Evolutionary conservation across 305 asterid genomes (phyloP), one percentile per base, ranked within the genome.

Genomic region (Rubia tinctorum): DNA sequence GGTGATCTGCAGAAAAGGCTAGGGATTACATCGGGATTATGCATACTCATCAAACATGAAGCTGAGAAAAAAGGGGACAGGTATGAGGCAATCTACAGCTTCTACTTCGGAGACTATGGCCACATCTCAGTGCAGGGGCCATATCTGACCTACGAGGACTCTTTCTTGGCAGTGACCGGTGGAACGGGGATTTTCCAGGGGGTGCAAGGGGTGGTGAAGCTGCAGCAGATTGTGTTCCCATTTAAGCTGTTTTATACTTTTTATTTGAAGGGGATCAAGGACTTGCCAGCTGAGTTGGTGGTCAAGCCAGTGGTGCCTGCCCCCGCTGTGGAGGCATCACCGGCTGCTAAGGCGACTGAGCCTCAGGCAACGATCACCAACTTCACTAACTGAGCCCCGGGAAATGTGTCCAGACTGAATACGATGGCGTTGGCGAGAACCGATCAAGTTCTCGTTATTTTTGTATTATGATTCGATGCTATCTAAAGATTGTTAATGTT

Each of bases 101-200:
- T 88, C 85, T 86, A 88, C 75, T 88, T 88, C 65, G 91, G 91
- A 22, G 91, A 86, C 43, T 83, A 86, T 43, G 91, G 95, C 62
- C 94, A 88, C 78, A 86, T 88, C 8, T 81, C 91, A 2, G 94
- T 88, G 3, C 91, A 87, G 77, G 94, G 90, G 22, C 73, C 86
- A 15, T 87, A 87, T 17, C 71, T 87, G 77, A 87, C 95, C 0
- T 83, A 84, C 76, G 80, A 83, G 83, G 90, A 86, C 77, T 83
- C 91, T 5, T 71, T 8, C 60, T 69, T 86, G 66, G 83, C 88
- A 49, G 88, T 88, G 75, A 88, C 94, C n/a, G 94, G 91, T 45
- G 94, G 94, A 3, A 81, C 91, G 17, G 94, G 94, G 58, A 82
- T 81, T n/a, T 88, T 88, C 13, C 81, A 82, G 43, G 94, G 91